Base-by-base conservation (phyloP, 176 grass and related monocot genomes). In the Stipa capillata region DNA sequence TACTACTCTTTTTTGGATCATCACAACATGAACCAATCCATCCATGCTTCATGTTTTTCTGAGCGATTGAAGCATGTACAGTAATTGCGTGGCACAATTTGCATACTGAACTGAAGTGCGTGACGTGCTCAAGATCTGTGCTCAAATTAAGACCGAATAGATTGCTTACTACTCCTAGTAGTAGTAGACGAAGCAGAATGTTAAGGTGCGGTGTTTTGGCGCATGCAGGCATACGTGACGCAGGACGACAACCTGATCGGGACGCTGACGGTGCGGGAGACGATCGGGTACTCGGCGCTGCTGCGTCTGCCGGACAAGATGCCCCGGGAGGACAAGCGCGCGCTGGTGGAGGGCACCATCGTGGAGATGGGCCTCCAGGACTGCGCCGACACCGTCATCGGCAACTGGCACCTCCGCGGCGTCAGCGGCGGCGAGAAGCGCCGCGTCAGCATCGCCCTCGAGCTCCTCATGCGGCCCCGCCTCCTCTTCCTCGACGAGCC, bases 401-500 rank as follows among this genome's bases (percentile, higher is more conserved):
- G 97, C 40, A 99, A 99, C 78, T 99, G 97, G 97, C 97, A 99
- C 63, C 90, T 99, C 74, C 85, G 97, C 16, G 97, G 97, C 8
- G 86, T 99, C 54, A 99, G 97, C 53, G 97, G 97, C 11, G 97
- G 97, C 36, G 97, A 99, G 92, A 99, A 96, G 88, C 86, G 97
- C 61, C 88, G 97, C 5, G 97, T 99, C 72, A 99, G 97, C 87
- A 99, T 99, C 76, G 97, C 92, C 11, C 87, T 99, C 47, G 97
- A 99, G 84, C 93, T 99, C 57, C 92, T 99, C 81, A 99, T 95
- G 97, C 81, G 97, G 13, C 97, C 97, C 2, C 85, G 97, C 12
- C 84, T 99, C 74, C 97, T 99, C 81, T 96, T 99, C 97, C 92
- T 99, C 45, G 97, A 99, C 53, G 97, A 99, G 87, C 97, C 97